A percentile compares a stretch with the other conserved stretches of the same genome.
These are phyloP conservation scores for Skeletonema marinoi DNA, from an alignment of 108 stramenopile species.

Conservation along the genomic window DNA sequence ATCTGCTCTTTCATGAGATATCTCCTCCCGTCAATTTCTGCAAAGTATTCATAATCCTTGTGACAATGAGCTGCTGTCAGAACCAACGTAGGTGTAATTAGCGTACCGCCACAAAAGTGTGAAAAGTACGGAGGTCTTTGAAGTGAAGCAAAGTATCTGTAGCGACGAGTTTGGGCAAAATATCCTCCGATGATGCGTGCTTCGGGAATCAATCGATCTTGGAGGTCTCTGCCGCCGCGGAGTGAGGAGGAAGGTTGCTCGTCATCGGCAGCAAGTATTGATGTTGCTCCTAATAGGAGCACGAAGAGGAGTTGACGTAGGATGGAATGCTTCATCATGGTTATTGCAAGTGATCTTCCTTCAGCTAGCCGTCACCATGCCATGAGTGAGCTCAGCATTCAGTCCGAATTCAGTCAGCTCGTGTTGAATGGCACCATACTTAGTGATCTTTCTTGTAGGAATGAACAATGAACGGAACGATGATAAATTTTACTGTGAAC, in stretches of 20 bases:
- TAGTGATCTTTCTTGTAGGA: too few relatives aligned
- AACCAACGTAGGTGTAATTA: background rate
- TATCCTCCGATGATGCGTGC: background rate
- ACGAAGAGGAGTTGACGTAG: background rate
- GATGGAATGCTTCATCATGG: background rate
- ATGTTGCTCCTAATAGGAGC: background rate
- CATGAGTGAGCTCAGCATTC: background rate
- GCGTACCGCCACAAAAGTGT: background rate
- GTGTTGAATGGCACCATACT: background rate
- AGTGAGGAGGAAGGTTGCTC: background rate
- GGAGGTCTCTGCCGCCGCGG: background rate
- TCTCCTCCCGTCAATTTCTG: background rate
- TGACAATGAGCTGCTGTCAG: background rate
- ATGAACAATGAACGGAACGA: too few relatives aligned
- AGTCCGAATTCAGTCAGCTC: background rate
- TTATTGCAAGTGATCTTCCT: background rate
- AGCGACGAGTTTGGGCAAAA: background rate
- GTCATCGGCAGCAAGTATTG: background rate
- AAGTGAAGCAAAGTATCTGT: background rate
- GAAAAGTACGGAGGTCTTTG: background rate
- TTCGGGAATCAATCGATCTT: background rate
- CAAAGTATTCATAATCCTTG: background rate
- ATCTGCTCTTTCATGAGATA: background rate
- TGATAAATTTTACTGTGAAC: background rate
- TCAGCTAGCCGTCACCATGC: background rate